Evolutionary conservation across 2,329 filamentous ascomycete species (phyloP).

Genomic region (Exutisphaerella laricina): DNA sequence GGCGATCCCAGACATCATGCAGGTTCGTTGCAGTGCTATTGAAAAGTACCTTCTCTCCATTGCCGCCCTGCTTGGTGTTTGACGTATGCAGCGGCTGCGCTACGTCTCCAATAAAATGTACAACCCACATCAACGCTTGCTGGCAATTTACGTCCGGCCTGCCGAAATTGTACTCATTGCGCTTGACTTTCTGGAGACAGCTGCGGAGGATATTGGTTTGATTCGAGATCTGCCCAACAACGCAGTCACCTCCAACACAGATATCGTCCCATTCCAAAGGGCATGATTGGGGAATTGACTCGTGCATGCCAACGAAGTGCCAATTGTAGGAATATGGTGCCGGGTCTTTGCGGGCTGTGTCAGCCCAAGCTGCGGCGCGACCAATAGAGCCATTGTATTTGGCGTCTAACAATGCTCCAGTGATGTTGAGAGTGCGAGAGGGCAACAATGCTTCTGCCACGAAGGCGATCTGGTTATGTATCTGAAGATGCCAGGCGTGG

Average conservation of each 20-base stretch:
- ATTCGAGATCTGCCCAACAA: conserved; percentile 40
- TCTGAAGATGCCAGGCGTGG: conserved; percentile 15
- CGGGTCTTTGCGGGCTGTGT: conserved; percentile 35
- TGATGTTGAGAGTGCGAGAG: conserved; percentile 29
- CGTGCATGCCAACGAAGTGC: conserved; percentile 39
- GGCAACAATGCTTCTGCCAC: conserved; percentile 36
- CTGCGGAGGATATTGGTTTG: conserved; percentile 36
- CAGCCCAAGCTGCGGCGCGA: conserved; percentile 37
- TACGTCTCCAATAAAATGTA: conserved; percentile 40
- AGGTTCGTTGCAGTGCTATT: conserved; percentile 31
- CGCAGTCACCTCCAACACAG: conserved; percentile 36
- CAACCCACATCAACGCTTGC: conserved; percentile 39
- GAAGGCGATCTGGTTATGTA: conserved; percentile 40
- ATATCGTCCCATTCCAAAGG: neutral
- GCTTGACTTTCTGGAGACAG: conserved; percentile 33
- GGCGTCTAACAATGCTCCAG: conserved; percentile 36
- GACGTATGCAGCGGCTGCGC: conserved; percentile 40
- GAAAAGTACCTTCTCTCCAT: conserved; percentile 36
- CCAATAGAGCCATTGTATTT: conserved; percentile 38
- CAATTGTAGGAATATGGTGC: conserved; percentile 40
- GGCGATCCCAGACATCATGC: conserved; percentile 39
- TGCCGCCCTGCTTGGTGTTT: conserved; percentile 36
- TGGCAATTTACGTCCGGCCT: conserved; percentile 34
- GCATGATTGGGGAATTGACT: conserved; percentile 17
- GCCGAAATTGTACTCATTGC: conserved; percentile 21